Evolutionary conservation across 106 monocot species (phyloP).

Genomic region (Hemerocallis citrina): DNA sequence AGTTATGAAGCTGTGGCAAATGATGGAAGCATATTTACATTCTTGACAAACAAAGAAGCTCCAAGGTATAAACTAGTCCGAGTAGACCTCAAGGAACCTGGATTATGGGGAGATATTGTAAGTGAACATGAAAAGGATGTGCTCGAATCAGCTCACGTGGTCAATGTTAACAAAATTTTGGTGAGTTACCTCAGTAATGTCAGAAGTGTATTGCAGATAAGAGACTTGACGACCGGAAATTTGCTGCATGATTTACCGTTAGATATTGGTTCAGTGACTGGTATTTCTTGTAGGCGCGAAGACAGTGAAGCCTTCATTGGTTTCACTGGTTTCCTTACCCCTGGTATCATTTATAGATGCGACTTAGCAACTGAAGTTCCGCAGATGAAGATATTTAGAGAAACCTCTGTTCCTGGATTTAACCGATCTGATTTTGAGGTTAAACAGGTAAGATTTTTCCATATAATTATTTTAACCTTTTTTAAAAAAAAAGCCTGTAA

Average conservation of each 20-base stretch:
- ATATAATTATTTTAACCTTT: neutral
- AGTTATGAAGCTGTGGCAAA: constrained; percentile 58
- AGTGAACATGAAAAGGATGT: constrained; percentile 69
- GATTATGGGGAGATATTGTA: constrained; percentile 59
- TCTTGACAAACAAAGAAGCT: constrained; percentile 85
- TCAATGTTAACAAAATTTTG: constrained; percentile 64
- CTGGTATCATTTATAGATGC: constrained; percentile 77
- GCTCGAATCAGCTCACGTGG: constrained; percentile 61
- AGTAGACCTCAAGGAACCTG: constrained; percentile 54
- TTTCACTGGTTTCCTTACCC: constrained; percentile 85
- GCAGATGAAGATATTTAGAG: constrained; percentile 71
- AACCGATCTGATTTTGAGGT: constrained; percentile 60
- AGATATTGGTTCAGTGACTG: constrained; percentile 75
- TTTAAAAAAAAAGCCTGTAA: no score
- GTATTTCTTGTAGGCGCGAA: constrained; percentile 59
- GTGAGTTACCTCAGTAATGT: constrained; percentile 88
- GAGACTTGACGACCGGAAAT: constrained; percentile 66
- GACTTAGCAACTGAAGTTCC: constrained; percentile 56
- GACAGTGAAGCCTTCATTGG: constrained; percentile 71
- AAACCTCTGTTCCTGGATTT: constrained; percentile 80
- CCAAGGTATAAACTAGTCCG: constrained; percentile 75
- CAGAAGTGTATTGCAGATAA: constrained; percentile 72
- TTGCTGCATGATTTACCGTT: constrained; percentile 68
- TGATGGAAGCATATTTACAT: constrained; percentile 74
- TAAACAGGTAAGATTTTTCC: constrained; percentile 50